phyloP scores from a whole-genome alignment of 495 filamentous ascomycete species.

The Neurospora discreta region DNA sequence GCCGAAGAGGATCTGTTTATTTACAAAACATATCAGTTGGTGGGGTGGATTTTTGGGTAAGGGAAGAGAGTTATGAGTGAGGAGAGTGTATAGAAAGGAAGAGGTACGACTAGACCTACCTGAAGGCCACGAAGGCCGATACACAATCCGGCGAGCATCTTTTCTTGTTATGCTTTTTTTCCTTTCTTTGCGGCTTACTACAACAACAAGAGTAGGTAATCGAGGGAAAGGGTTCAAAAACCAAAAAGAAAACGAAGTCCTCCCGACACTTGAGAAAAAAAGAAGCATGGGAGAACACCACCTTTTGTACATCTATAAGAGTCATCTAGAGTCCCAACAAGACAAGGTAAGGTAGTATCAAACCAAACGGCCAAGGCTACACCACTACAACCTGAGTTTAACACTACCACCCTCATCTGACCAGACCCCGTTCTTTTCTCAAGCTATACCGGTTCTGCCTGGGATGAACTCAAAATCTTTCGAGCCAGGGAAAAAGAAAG shows the following conservation, averaged over 20 bases:
- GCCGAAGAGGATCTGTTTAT: constrained; percentile 26
- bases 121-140: not conserved
- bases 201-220: too few relatives aligned
- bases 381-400: too few relatives aligned
- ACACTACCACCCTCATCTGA: too few relatives aligned
- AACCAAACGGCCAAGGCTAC: not conserved
- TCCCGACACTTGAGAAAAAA: not conserved
- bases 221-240: too few relatives aligned
- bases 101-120: not conserved
- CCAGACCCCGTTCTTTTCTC: too few relatives aligned
- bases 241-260: not conserved
- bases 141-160: not conserved
- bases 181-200: not conserved
- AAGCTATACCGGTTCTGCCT: too few relatives aligned
- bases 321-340: not conserved
- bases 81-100: too few relatives aligned
- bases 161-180: not conserved
- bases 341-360: not conserved
- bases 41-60: too few relatives aligned
- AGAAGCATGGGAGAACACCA: not conserved
- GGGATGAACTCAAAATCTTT: too few relatives aligned
- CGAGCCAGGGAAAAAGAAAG: too few relatives aligned
- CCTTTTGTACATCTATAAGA: not conserved
- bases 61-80: too few relatives aligned
- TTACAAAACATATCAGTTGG: too few relatives aligned